Evolutionary conservation across 225 moss, liverwort and hornwort genomes (phyloP).

Genomic region (Pleurozium schreberi): DNA sequence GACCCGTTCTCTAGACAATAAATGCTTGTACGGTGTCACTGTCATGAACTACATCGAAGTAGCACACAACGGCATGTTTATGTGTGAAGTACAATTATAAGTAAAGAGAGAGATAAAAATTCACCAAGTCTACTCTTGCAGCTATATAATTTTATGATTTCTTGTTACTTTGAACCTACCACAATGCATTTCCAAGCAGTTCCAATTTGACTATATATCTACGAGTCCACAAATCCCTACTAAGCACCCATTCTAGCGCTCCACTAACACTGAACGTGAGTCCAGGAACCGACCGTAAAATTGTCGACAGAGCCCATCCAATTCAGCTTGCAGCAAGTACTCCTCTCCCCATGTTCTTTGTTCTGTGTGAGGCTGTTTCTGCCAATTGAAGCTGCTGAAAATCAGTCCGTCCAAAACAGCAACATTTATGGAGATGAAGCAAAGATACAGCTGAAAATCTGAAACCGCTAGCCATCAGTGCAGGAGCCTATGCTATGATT

Average conservation of each 20-base stretch:
- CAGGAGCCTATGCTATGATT: slow-evolving; percentile 44
- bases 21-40: neutral
- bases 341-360: slow-evolving; percentile 67
- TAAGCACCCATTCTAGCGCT: slow-evolving; percentile 82
- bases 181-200: slow-evolving; percentile 61
- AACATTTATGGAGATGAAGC: slow-evolving; percentile 65
- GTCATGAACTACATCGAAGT: slow-evolving; percentile 21
- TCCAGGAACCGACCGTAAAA: slow-evolving; percentile 99
- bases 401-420: slow-evolving; percentile 90
- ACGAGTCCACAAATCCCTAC: slow-evolving; percentile 56
- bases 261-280: slow-evolving; percentile 95
- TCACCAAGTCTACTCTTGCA: slow-evolving; percentile 5
- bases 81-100: slow-evolving; percentile 4
- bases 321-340: slow-evolving; percentile 47
- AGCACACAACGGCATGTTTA: slow-evolving; percentile 11
- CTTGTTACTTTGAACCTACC: slow-evolving; percentile 35
- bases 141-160: slow-evolving; percentile 15
- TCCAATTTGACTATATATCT: slow-evolving; percentile 40
- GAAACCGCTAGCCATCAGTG: slow-evolving; percentile 47
- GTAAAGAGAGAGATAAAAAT: neutral
- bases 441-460: slow-evolving; percentile 48
- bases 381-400: slow-evolving; percentile 68
- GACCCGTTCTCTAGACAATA: slow-evolving; percentile 8
- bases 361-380: slow-evolving; percentile 57
- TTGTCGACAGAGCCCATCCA: slow-evolving; percentile 39